Evolutionary conservation across 2,329 filamentous ascomycete genomes (phyloP), one percentile per base, ranked within the genome.

Genomic region (Diaporthe amygdali): DNA sequence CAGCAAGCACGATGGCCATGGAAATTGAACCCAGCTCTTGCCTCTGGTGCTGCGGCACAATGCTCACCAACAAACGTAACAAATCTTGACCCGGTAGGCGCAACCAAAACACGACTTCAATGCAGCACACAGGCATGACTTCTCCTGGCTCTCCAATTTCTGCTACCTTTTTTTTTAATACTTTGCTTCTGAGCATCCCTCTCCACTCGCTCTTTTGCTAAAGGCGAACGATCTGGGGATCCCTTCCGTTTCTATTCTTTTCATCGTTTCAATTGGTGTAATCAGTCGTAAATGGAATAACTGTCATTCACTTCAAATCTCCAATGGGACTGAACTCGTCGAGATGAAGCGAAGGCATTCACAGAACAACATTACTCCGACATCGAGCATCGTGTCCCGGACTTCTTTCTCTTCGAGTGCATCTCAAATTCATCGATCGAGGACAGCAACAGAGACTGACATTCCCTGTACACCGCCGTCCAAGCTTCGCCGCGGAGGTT

Each of bases 401-500:
- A 15, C 46, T 14, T 68, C 69, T 2, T 44, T 59, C 17, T 47
- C 68, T 12, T 68, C 66, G 20, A 51, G 32, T 49, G 55, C 44
- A 9, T 68, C 52, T 32, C 66, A 49, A 6, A 30, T 41, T 14
- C 66, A 30, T n/a, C 52, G 8, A 37, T 22, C 20, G 22, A n/a
- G 39, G 22, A 25, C 54, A 68, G 66, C 15, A 12, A 56, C 64
- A 15, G 63, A 66, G n/a, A 30, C 34, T 14, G 25, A 34, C 14
- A 12, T 76, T 76, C 59, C 73, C 75, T 56, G 73, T 70, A 17
- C 77, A 74, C 70, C 77, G 72, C 61, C 78, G 74, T 72, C 81
- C 5, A 86, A 84, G 72, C 56, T 83, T 47, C 79, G 80, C 68
- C 81, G 81, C 30, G 81, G 82, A 51, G 80, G 82, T n/a, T 84